Evolutionary conservation across 208 protist species (phyloP).

Genomic region (Leishmania aethiopica): DNA sequence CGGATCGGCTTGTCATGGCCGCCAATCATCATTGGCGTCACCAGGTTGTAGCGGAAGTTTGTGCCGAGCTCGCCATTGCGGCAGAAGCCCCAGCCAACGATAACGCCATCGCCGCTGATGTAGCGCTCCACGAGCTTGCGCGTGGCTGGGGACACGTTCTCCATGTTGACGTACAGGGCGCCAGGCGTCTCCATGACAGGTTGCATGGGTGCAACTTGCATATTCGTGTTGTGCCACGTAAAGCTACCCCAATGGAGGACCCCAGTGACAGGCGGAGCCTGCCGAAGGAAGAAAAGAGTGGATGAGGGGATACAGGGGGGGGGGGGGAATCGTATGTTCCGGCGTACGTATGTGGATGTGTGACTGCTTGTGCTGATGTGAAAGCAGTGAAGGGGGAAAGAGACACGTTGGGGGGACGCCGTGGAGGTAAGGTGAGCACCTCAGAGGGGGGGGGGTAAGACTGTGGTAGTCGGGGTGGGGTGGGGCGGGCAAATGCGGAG

Average conservation of each 20-base stretch:
- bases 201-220: background rate
- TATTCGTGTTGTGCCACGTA: background rate
- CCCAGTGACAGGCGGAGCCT: background rate
- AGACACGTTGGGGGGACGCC: background rate
- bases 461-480: background rate
- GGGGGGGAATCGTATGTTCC: background rate
- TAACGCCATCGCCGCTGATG: constrained; percentile 67
- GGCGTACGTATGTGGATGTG: background rate
- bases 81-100: constrained; percentile 77
- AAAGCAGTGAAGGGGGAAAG: background rate
- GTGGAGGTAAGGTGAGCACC: background rate
- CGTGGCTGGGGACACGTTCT: constrained; percentile 18
- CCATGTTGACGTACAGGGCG: constrained; percentile 37
- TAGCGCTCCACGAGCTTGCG: constrained; percentile 52
- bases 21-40: constrained; percentile 79
- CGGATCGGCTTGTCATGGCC: constrained; percentile 74
- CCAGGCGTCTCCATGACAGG: constrained; percentile 28
- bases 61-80: constrained; percentile 77
- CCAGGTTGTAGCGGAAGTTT: constrained; percentile 54
- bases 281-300: background rate
- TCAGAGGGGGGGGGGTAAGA: constrained; percentile 1
- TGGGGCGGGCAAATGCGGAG: background rate
- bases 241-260: background rate
- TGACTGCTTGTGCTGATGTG: background rate
- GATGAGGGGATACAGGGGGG: background rate